Conservation (phyloP, 257 asterid genomes). For the Marsdenia floribunda region DNA sequence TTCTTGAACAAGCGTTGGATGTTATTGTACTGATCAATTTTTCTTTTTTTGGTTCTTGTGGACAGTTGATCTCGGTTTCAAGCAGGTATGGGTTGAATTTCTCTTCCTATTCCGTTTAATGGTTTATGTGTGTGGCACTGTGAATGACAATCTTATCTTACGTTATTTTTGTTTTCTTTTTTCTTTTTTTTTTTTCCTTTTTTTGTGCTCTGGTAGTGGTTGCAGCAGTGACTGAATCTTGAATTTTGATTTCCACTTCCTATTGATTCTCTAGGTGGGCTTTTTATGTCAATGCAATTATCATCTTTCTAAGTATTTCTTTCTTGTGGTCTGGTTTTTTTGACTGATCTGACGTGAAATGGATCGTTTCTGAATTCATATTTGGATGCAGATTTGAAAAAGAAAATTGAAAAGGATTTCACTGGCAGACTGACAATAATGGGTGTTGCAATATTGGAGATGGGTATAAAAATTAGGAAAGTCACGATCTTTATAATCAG, state of each 20-base stretch:
- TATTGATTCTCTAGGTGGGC: constrained; percentile 24
- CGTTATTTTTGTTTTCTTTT: constrained; percentile 20
- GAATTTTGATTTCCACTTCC: constrained; percentile 10
- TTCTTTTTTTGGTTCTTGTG: constrained; percentile 10
- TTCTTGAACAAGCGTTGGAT: neutral
- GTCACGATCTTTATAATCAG: constrained; percentile 42
- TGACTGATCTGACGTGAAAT: constrained; percentile 35
- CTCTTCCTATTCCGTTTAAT: neutral
- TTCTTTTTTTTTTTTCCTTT: constrained; percentile 28
- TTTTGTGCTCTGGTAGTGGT: constrained; percentile 30
- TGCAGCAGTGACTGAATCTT: constrained; percentile 19
- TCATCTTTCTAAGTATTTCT: constrained; percentile 10
- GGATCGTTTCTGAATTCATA: constrained; percentile 25
- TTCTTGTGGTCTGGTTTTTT: constrained; percentile 12
- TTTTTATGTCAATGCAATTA: constrained; percentile 20
- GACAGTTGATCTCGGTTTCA: constrained; percentile 18
- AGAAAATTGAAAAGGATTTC: constrained; percentile 6
- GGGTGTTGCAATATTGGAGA: constrained; percentile 45
- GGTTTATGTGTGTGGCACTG: neutral
- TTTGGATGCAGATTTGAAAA: constrained; percentile 37
- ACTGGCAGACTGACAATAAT: constrained; percentile 27
- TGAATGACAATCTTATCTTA: constrained; percentile 7
- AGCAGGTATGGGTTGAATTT: constrained; percentile 21
- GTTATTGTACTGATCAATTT: neutral
- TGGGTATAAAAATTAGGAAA: constrained; percentile 53